A percentile compares a stretch with the other conserved stretches of the same genome.
Conservation (phyloP, 1,284 basidiomycete species). For the Ganoderma resinaceum region DNA sequence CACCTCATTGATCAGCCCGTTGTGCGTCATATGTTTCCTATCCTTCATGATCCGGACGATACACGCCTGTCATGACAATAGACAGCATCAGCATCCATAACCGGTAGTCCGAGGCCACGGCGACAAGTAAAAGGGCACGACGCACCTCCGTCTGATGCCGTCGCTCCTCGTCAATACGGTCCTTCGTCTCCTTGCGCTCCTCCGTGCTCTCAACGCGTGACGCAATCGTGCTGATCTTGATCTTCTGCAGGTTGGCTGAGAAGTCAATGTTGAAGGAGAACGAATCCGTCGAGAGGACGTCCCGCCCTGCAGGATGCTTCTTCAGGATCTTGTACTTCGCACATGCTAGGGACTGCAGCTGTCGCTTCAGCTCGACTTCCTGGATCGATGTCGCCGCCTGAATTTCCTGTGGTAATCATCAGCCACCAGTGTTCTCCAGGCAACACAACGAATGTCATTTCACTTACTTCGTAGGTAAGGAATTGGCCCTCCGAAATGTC, state of each 20-base stretch:
- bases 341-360: slow-evolving; percentile 95
- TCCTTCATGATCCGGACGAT: slow-evolving; percentile 99
- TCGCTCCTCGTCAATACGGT: slow-evolving; percentile 93
- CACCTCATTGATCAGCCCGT: slow-evolving; percentile 91
- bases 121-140: neutral
- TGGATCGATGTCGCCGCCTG: slow-evolving; percentile 76
- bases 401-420: slow-evolving; percentile 61
- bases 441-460: slow-evolving; percentile 20
- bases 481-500: slow-evolving; percentile 70
- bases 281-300: slow-evolving; percentile 77
- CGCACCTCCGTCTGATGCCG: slow-evolving; percentile 88
- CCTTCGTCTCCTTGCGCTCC: slow-evolving; percentile 91
- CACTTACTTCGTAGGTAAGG: slow-evolving; percentile 81
- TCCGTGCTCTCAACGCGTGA: slow-evolving; percentile 86
- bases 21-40: slow-evolving; percentile 89
- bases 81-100: neutral
- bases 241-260: slow-evolving; percentile 81
- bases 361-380: slow-evolving; percentile 85
- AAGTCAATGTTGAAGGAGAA: slow-evolving; percentile 94
- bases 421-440: neutral
- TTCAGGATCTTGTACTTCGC: slow-evolving; percentile 95
- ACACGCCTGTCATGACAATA: slow-evolving; percentile 72
- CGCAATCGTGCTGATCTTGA: slow-evolving; percentile 95
- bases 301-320: slow-evolving; percentile 90
- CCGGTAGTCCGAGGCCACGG: no score